Percentiles rank a stretch among this genome's conserved stretches.
phyloP scores from a whole-genome alignment of 176 grass and related monocot species.

The Bonia amplexicaulis region DNA sequence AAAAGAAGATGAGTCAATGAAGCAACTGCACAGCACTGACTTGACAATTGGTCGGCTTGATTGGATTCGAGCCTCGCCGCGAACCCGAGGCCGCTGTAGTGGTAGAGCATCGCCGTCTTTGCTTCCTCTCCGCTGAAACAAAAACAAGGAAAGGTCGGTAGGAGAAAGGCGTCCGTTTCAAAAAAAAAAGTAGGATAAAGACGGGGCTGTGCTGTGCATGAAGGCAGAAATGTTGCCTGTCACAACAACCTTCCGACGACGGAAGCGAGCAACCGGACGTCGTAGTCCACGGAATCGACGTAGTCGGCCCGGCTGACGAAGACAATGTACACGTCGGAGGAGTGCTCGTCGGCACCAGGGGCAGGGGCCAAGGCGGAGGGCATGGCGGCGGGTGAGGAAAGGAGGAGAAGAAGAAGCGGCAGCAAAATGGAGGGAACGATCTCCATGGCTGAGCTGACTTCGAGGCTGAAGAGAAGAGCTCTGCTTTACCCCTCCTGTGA shows the following conservation, averaged over 20 bases:
- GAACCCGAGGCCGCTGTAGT: slow-evolving; percentile 44
- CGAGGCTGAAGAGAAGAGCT: not conserved
- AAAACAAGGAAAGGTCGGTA: not conserved
- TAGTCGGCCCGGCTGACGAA: slow-evolving; percentile 40
- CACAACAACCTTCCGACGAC: slow-evolving; percentile 29
- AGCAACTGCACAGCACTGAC: not conserved
- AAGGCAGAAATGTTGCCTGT: not conserved
- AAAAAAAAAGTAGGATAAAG: too few relatives aligned
- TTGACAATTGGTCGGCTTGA: slow-evolving; percentile 13
- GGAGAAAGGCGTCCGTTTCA: too few relatives aligned
- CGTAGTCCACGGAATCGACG: slow-evolving; percentile 32
- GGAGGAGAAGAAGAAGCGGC: not conserved
- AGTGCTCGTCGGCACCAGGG: not conserved
- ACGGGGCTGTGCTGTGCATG: not conserved
- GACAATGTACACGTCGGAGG: slow-evolving; percentile 25
- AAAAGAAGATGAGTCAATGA: not conserved
- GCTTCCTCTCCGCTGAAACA: slow-evolving; percentile 25
- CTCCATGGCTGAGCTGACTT: slow-evolving; percentile 3
- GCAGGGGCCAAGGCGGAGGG: slow-evolving; percentile 1
- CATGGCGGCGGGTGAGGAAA: not conserved
- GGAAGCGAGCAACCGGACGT: slow-evolving; percentile 29
- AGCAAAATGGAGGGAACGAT: not conserved
- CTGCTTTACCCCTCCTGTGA: not conserved
- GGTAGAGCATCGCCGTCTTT: slow-evolving; percentile 30
- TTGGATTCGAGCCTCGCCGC: slow-evolving; percentile 20